phyloP scores from a whole-genome alignment of 2,329 filamentous ascomycete species.

The Trichocomaceae sp. region DNA sequence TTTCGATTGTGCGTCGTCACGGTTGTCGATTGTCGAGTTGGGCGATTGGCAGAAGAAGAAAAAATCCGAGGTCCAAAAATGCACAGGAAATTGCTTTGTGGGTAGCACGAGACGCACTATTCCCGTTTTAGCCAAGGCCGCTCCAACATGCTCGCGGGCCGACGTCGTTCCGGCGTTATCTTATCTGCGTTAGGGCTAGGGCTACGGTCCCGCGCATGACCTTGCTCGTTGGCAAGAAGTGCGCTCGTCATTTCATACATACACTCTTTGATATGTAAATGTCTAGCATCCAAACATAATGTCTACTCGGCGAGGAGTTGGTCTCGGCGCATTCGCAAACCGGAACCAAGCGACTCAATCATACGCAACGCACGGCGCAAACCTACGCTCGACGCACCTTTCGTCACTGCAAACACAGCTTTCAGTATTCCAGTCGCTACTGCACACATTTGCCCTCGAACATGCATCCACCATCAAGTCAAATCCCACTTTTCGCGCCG shows the following conservation, averaged over 20 bases:
- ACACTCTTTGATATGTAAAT: not conserved
- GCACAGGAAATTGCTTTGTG: slow-evolving; percentile 28
- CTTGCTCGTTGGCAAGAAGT: not conserved
- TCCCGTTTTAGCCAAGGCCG: slow-evolving; percentile 11
- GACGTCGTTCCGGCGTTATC: slow-evolving; percentile 7
- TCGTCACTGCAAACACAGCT: slow-evolving; percentile 86
- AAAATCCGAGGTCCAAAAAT: slow-evolving; percentile 23
- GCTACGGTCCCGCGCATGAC: slow-evolving; percentile 16
- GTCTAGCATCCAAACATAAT: slow-evolving; percentile 23
- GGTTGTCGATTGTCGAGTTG: slow-evolving; percentile 32
- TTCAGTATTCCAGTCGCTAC: slow-evolving; percentile 87
- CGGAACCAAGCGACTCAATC: slow-evolving; percentile 77
- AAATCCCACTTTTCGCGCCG: slow-evolving; percentile 87
- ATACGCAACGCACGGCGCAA: slow-evolving; percentile 83
- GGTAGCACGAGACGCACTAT: slow-evolving; percentile 28
- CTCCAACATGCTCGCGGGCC: not conserved
- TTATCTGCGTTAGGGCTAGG: slow-evolving; percentile 22
- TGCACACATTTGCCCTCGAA: slow-evolving; percentile 91
- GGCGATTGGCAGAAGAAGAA: slow-evolving; percentile 28
- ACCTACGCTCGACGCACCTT: slow-evolving; percentile 76
- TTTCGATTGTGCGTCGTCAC: slow-evolving; percentile 45
- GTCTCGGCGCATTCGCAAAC: slow-evolving; percentile 83
- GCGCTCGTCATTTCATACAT: not conserved
- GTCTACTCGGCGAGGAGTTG: slow-evolving; percentile 59
- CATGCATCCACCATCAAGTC: slow-evolving; percentile 95